Base-by-base conservation (phyloP, 352 stramenopile species). In the Globisporangium nunn region DNA sequence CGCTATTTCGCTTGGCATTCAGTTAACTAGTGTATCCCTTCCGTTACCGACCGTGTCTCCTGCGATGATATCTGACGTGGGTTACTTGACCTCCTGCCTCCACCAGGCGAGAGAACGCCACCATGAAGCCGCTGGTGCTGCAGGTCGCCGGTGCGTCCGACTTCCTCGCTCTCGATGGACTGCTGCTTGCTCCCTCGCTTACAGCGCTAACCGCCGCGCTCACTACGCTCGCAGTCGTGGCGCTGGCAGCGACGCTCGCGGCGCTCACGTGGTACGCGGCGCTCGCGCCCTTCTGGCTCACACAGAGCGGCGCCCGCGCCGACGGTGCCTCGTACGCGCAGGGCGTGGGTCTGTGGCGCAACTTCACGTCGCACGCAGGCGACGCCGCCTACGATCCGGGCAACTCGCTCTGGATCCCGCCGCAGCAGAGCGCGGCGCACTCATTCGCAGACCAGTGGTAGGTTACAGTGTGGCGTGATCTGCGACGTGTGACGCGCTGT, bases 341-440 rank as follows among this genome's bases (percentile, higher is more conserved):
- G 63, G 81, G 81, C 51, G 74, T 92, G 49, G 81, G 81, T 1
- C 59, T 92, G 18, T 92, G 81, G 81, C 78, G 88, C 56, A 92
- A 92, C 62, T 92, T 81, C 67, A 92, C 81, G 3, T 74, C 88
- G 56, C 81, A 89, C 52, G 75, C 85, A 31, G 81, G 81, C 30
- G 81, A 86, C 50, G 58, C 66, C 5, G 64, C 49, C 46, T 92
- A 86, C 44, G 81, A 90, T 41, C 81, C 81, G 1, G 75, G 79
- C 40, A 92, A 92, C 55, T 88, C 81, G 44, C 71, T 92, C 29
- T 92, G 81, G 81, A 66, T 88, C 15, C 81, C 81, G 17, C 65
- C 72, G 10, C 81, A 92, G 51, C 61, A 67, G 49, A 92, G 72
- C 33, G 78, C 63, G 7, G 70, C 65, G 18, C 59, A 90, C 54